Percentiles rank a stretch among this genome's conserved stretches.
Conservation (phyloP, 805 yeast species). For the Wickerhamomyces chambardii region DNA sequence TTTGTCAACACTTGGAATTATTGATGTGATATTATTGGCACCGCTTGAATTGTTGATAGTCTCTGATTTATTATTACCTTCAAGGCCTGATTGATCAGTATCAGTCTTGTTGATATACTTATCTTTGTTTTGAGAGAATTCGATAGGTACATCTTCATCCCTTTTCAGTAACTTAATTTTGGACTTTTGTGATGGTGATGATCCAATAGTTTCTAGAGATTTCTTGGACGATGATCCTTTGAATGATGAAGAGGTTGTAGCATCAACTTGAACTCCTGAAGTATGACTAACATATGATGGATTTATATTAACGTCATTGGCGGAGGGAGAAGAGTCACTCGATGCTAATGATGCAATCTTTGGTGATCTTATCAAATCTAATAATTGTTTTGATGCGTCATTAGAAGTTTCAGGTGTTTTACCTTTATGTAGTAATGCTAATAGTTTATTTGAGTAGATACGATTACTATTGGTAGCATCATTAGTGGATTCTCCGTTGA, state of each 20-base stretch:
- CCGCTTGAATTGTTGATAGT: too few species aligned
- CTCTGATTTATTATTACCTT: too few species aligned
- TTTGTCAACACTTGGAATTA: too few species aligned
- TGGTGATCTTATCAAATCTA: conserved; percentile 6
- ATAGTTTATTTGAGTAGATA: conserved; percentile 10
- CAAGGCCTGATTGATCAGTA: not conserved
- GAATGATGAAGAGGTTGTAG: too few species aligned
- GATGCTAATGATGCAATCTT: too few species aligned
- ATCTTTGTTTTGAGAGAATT: not conserved
- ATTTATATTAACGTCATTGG: not conserved
- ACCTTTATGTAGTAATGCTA: conserved; percentile 11
- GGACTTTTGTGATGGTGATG: conserved; percentile 3
- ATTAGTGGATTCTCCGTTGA: too few species aligned
- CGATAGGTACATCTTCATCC: conserved; percentile 4
- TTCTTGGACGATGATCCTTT: too few species aligned
- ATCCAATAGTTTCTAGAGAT: not conserved
- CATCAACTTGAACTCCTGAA: too few species aligned
- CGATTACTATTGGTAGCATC: conserved; percentile 1
- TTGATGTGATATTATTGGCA: too few species aligned
- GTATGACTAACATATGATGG: too few species aligned
- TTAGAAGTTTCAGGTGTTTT: not conserved
- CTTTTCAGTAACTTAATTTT: conserved; percentile 15
- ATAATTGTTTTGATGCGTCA: conserved; percentile 10
- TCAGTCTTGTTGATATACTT: not conserved
- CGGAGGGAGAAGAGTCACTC: too few species aligned